Percentiles rank a stretch among this genome's conserved stretches.
phyloP scores from a whole-genome alignment of 2,329 filamentous ascomycete species.

The Teratosphaeria viscida region DNA sequence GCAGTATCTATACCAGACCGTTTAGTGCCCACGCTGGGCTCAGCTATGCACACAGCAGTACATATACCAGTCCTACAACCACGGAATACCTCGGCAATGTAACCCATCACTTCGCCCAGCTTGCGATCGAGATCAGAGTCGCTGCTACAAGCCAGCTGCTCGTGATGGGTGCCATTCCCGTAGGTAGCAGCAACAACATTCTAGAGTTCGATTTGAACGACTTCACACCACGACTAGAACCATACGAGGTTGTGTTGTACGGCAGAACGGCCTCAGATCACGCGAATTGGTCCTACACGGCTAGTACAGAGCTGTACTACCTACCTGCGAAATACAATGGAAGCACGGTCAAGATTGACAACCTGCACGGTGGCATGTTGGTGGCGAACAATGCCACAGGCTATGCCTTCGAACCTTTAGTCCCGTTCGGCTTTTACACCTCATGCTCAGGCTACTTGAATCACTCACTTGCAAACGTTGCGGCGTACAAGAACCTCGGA shows the following conservation, averaged over 20 bases:
- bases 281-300: constrained; percentile 23
- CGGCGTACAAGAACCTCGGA: constrained; percentile 31
- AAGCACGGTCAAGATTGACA: constrained; percentile 39
- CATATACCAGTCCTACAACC: constrained; percentile 15
- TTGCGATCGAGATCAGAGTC: constrained; percentile 11
- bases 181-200: constrained; percentile 30
- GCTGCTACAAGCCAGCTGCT: constrained; percentile 7
- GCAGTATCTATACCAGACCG: constrained; percentile 21
- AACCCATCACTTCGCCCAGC: constrained; percentile 1
- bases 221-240: constrained; percentile 13
- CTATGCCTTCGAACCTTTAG: constrained; percentile 27
- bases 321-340: constrained; percentile 35
- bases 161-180: constrained; percentile 15
- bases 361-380: constrained; percentile 36
- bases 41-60: constrained; percentile 29
- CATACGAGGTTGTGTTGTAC: constrained; percentile 30
- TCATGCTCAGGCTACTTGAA: constrained; percentile 26
- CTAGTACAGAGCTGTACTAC: constrained; percentile 29
- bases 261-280: constrained; percentile 21
- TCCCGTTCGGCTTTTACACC: constrained; percentile 40
- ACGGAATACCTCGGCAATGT: constrained; percentile 12
- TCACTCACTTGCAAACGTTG: constrained; percentile 28
- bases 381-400: constrained; percentile 28
- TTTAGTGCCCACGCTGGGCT: constrained; percentile 36
- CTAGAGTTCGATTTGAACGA: constrained; percentile 27